These are phyloP conservation scores for Pelagophyceae sp. DNA, from an alignment of 352 stramenopile species.

Conservation along the genomic window DNA sequence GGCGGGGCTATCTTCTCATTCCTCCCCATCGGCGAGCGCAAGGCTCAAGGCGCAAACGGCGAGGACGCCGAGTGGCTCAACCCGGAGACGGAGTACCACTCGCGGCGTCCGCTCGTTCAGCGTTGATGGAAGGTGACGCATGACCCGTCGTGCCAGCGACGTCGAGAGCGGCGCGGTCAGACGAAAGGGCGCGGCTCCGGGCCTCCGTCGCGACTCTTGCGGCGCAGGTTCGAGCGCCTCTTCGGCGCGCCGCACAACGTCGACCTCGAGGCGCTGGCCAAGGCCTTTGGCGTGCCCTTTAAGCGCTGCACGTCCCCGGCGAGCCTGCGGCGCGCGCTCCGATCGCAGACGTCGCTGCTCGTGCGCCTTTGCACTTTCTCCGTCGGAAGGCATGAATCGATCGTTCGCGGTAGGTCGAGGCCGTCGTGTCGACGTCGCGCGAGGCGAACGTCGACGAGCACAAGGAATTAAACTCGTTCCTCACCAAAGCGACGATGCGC, in stretches of 20 bases:
- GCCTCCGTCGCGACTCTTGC: too few relatives aligned
- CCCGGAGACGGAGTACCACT: background rate
- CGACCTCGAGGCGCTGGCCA: background rate
- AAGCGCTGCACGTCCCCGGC: background rate
- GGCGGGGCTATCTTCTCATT: constrained; percentile 16
- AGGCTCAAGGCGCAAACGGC: too few relatives aligned
- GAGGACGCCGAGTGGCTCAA: background rate
- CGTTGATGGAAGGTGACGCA: too few relatives aligned
- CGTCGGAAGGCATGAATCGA: too few relatives aligned
- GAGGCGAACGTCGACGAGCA: background rate
- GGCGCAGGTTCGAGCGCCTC: constrained; percentile 10
- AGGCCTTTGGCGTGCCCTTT: background rate
- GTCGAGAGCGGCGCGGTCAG: too few relatives aligned
- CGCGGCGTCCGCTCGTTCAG: too few relatives aligned
- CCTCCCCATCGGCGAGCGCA: background rate
- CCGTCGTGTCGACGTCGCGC: background rate
- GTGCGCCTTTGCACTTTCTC: too few relatives aligned
- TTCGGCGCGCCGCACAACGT: constrained; percentile 10
- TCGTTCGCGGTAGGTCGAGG: too few relatives aligned
- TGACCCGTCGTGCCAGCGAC: too few relatives aligned
- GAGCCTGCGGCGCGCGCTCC: background rate
- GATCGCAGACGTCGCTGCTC: background rate
- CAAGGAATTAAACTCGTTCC: background rate
- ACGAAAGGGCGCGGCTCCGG: too few relatives aligned
- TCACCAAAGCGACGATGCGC: background rate